A percentile compares a stretch with the other conserved stretches of the same genome.
phyloP scores from a whole-genome alignment of 805 yeast species.

The Dipodascus albidus region DNA sequence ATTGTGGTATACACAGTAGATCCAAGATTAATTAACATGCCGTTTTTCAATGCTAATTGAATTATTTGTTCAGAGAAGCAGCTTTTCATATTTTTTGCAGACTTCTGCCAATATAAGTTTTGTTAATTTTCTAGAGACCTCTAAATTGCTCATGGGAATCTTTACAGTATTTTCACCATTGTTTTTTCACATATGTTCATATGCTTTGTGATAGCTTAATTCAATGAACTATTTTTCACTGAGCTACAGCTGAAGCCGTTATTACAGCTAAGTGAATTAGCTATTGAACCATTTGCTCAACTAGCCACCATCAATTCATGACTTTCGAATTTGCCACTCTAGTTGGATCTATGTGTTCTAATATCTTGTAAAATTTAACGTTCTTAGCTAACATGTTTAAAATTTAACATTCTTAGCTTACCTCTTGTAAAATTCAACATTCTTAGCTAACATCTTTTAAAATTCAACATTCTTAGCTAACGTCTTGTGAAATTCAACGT shows the following conservation, averaged over 20 bases:
- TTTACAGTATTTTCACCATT: slow-evolving; percentile 50
- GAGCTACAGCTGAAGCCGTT: slow-evolving; percentile 54
- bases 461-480: no score
- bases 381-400: no score
- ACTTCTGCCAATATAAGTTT: slow-evolving; percentile 51
- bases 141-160: slow-evolving; percentile 37
- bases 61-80: no score
- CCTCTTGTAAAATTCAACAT: no score
- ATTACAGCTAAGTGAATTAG: slow-evolving; percentile 61
- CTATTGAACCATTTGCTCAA: slow-evolving; percentile 49
- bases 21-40: slow-evolving; percentile 43
- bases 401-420: no score
- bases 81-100: slow-evolving; percentile 48
- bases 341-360: slow-evolving; percentile 50
- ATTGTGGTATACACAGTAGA: slow-evolving; percentile 36
- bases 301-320: slow-evolving; percentile 54
- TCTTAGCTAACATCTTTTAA: no score
- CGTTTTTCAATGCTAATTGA: slow-evolving; percentile 52
- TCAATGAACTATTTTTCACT: slow-evolving; percentile 53
- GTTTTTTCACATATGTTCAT: slow-evolving; percentile 50
- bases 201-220: slow-evolving; percentile 46
- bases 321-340: slow-evolving; percentile 54
- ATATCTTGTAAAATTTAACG: slow-evolving; percentile 54
- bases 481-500: no score
- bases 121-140: slow-evolving; percentile 32